These are phyloP conservation scores for Neolecta irregularis DNA, from an alignment of 1,139 yeast genomes.

Conservation along the genomic window DNA sequence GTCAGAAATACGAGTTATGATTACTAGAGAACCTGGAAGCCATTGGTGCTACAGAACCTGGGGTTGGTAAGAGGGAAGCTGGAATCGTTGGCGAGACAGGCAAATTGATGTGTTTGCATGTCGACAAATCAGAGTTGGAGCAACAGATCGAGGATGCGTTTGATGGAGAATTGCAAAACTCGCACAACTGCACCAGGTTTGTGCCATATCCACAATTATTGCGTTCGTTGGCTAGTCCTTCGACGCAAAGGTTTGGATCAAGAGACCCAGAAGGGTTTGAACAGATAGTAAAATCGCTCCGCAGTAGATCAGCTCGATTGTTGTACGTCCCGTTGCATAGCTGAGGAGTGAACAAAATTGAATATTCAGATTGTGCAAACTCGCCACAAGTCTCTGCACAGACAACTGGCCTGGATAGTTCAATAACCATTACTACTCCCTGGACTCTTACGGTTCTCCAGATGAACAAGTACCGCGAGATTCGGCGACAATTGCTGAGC, in stretches of 20 bases:
- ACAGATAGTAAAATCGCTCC: constrained; percentile 8
- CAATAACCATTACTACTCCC: neutral
- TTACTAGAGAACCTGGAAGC: too few relatives aligned
- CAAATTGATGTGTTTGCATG: neutral
- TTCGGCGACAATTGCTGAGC: constrained; percentile 9
- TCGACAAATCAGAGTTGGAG: neutral
- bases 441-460: neutral
- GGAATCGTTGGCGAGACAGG: neutral
- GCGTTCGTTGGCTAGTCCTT: constrained; percentile 7
- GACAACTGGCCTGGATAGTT: constrained; percentile 3
- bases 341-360: constrained; percentile 4
- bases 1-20: too few relatives aligned
- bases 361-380: constrained; percentile 3
- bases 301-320: constrained; percentile 2
- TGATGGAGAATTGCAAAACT: constrained; percentile 5
- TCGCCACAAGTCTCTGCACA: constrained; percentile 11
- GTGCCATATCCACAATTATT: constrained; percentile 6
- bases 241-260: constrained; percentile 5
- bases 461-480: constrained; percentile 4
- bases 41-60: too few relatives aligned
- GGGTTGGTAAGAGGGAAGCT: neutral
- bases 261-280: constrained; percentile 8
- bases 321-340: constrained; percentile 4
- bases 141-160: constrained; percentile 2
- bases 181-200: constrained; percentile 6